These are phyloP conservation scores for Coriaria nepalensis DNA, from an alignment of 306 rosid species.

Conservation along the genomic window DNA sequence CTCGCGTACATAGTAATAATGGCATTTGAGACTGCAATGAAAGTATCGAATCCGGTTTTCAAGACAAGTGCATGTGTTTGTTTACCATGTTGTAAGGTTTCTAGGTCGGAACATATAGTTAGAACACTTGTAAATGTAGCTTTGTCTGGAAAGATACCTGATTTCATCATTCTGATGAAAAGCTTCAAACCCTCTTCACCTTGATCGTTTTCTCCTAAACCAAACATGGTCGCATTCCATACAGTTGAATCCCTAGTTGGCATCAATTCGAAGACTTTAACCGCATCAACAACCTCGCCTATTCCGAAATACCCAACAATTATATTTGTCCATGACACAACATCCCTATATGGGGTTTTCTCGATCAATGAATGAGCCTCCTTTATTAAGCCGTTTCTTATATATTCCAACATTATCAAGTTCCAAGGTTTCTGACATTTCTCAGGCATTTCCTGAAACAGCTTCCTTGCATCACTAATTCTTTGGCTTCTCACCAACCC, in stretches of 20 bases:
- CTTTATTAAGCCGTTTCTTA: slow-evolving; percentile 23
- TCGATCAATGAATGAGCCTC: slow-evolving; percentile 34
- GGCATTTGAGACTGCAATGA: slow-evolving; percentile 35
- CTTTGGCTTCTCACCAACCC: slow-evolving; percentile 24
- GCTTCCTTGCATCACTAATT: slow-evolving; percentile 26
- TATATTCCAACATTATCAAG: slow-evolving; percentile 21
- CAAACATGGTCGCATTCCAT: slow-evolving; percentile 40
- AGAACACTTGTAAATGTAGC: slow-evolving; percentile 36
- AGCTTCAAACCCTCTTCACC: slow-evolving; percentile 41
- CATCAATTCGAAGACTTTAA: slow-evolving; percentile 21
- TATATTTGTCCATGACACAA: slow-evolving; percentile 37
- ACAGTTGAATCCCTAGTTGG: slow-evolving; percentile 25
- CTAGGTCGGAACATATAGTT: slow-evolving; percentile 34
- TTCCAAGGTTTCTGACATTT: slow-evolving; percentile 34
- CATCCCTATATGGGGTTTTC: slow-evolving; percentile 27
- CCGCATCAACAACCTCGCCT: slow-evolving; percentile 25
- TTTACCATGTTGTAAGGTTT: slow-evolving; percentile 28
- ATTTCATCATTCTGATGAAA: slow-evolving; percentile 31
- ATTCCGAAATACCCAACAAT: slow-evolving; percentile 35
- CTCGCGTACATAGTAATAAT: slow-evolving; percentile 47
- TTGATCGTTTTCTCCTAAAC: slow-evolving; percentile 31
- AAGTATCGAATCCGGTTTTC: slow-evolving; percentile 23
- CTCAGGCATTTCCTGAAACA: slow-evolving; percentile 37
- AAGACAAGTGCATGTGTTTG: slow-evolving; percentile 28
- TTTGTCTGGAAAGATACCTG: slow-evolving; percentile 26